Percentiles rank a stretch among this genome's conserved stretches.
These are phyloP conservation scores for Boletus barrowsii DNA, from an alignment of 768 basidiomycete genomes.

Conservation along the genomic window DNA sequence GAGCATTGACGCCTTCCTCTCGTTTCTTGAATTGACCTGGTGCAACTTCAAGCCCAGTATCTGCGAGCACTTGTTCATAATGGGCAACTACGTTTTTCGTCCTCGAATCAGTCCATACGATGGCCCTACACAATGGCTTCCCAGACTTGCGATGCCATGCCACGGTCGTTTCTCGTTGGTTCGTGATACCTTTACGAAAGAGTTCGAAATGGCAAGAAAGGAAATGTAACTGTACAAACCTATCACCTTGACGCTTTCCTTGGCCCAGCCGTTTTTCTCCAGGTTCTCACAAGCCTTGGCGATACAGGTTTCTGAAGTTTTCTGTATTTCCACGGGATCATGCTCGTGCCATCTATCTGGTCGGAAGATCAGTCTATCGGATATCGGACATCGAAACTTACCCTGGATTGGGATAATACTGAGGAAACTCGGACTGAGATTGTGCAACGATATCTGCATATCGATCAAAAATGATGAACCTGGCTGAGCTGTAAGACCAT, in stretches of 20 bases:
- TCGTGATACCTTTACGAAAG: constrained; percentile 72
- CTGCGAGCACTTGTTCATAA: constrained; percentile 66
- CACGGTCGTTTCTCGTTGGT: constrained; percentile 94
- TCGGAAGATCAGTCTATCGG: background rate
- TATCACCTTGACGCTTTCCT: constrained; percentile 84
- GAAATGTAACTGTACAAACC: constrained; percentile 49
- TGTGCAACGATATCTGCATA: constrained; percentile 84
- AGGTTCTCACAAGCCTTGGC: constrained; percentile 65
- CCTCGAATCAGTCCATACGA: constrained; percentile 97
- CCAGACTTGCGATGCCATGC: constrained; percentile 92
- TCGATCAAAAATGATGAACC: constrained; percentile 89
- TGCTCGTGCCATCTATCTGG: constrained; percentile 88
- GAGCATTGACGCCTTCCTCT: constrained; percentile 58
- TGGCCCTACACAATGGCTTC: constrained; percentile 80
- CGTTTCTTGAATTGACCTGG: constrained; percentile 69
- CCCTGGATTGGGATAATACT: constrained; percentile 90
- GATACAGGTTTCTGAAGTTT: constrained; percentile 73
- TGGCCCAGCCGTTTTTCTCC: constrained; percentile 72
- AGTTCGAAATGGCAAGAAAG: background rate
- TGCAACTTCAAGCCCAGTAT: constrained; percentile 71
- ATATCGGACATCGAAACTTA: constrained; percentile 28
- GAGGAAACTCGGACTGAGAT: constrained; percentile 90
- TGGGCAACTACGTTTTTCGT: constrained; percentile 84
- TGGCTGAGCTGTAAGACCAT: constrained; percentile 60
- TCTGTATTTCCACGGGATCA: constrained; percentile 78